A percentile compares a stretch with the other conserved stretches of the same genome.
phyloP scores from a whole-genome alignment of 495 filamentous ascomycete species.

The Rhizodiscina lignyota region DNA sequence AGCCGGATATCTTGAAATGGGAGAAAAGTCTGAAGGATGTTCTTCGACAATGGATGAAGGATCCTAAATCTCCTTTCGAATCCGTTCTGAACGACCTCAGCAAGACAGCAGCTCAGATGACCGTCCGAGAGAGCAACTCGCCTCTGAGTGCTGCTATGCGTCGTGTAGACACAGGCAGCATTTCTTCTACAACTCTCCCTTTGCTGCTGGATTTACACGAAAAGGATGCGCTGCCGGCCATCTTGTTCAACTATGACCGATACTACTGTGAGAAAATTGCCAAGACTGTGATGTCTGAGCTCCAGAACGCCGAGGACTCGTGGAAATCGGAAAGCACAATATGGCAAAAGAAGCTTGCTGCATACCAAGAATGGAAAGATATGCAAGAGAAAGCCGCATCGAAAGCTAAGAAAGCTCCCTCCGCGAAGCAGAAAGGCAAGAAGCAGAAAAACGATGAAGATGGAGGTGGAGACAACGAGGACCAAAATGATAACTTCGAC shows the following conservation, averaged over 20 bases:
- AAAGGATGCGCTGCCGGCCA: slow-evolving; percentile 49
- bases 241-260: slow-evolving; percentile 66
- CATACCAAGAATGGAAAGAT: slow-evolving; percentile 35
- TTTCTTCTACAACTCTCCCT: slow-evolving; percentile 35
- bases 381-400: slow-evolving; percentile 20
- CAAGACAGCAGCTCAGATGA: slow-evolving; percentile 9
- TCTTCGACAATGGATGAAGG: slow-evolving; percentile 41
- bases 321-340: slow-evolving; percentile 37
- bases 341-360: slow-evolving; percentile 41
- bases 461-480: slow-evolving; percentile 29
- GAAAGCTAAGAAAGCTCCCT: slow-evolving; percentile 19
- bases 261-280: slow-evolving; percentile 41
- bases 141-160: slow-evolving; percentile 3
- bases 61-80: slow-evolving; percentile 43
- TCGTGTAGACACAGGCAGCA: slow-evolving; percentile 11
- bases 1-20: slow-evolving; percentile 50
- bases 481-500: slow-evolving; percentile 27
- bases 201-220: slow-evolving; percentile 43
- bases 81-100: slow-evolving; percentile 28
- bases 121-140: neutral
- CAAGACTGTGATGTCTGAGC: slow-evolving; percentile 25
- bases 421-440: slow-evolving; percentile 17
- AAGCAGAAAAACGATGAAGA: slow-evolving; percentile 23
- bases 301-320: slow-evolving; percentile 32
- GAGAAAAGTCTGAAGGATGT: slow-evolving; percentile 41